Conservation (phyloP, 371 early-diverging fungal species). For the Syncephalastrum monosporum region DNA sequence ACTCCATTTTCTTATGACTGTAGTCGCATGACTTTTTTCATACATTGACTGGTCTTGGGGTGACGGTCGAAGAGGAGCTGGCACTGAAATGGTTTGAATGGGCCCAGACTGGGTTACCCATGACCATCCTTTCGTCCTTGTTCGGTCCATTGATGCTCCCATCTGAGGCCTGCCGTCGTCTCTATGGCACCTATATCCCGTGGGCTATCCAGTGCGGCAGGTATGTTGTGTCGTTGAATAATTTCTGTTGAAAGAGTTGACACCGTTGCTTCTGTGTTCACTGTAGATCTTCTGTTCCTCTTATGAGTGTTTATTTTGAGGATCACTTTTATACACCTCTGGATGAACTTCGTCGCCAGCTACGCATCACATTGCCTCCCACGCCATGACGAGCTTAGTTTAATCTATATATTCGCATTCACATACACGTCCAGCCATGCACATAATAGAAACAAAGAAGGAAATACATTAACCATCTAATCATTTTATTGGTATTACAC, state of each 20-base stretch:
- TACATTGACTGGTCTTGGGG: slow-evolving; percentile 80
- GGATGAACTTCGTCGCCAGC: slow-evolving; percentile 67
- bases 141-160: slow-evolving; percentile 79
- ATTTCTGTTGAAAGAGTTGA: neutral
- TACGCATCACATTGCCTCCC: slow-evolving; percentile 57
- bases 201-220: slow-evolving; percentile 92
- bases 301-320: slow-evolving; percentile 90
- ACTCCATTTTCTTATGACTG: too few relatives aligned
- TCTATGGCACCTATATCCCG: slow-evolving; percentile 76
- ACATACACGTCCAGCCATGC: too few relatives aligned
- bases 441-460: too few relatives aligned
- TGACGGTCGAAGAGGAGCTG: slow-evolving; percentile 89
- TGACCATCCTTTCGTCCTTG: slow-evolving; percentile 77
- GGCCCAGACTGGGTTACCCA: slow-evolving; percentile 89
- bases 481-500: too few relatives aligned
- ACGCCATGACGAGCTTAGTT: neutral
- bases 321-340: slow-evolving; percentile 72
- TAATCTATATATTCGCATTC: too few relatives aligned
- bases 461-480: too few relatives aligned
- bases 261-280: neutral
- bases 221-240: neutral
- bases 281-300: slow-evolving; percentile 53
- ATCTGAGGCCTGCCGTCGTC: slow-evolving; percentile 54
- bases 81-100: slow-evolving; percentile 95
- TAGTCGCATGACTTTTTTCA: slow-evolving; percentile 89